These are phyloP conservation scores for Musa troglodytarum DNA, from an alignment of 176 grass and related monocot species.

Conservation along the genomic window DNA sequence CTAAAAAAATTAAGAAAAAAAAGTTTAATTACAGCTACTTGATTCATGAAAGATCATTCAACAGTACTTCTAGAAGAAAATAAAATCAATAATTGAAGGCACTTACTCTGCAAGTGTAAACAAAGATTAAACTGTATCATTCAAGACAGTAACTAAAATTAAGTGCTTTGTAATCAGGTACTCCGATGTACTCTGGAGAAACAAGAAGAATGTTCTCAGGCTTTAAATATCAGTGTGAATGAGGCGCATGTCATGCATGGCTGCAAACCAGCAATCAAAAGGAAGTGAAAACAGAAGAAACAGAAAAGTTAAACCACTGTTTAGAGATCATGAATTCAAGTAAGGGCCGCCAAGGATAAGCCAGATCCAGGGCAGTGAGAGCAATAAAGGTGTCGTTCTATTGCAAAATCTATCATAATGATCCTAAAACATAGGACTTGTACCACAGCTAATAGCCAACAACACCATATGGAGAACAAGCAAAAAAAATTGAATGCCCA, in stretches of 20 bases:
- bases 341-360: background rate
- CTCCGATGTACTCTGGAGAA: constrained; percentile 92
- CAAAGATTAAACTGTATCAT: background rate
- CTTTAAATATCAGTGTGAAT: constrained; percentile 99
- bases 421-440: background rate
- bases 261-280: constrained; percentile 36
- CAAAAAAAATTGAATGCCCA: background rate
- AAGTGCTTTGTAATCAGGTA: constrained; percentile 97
- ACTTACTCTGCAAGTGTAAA: constrained; percentile 28
- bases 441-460: too few species aligned
- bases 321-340: too few species aligned
- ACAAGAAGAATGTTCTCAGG: constrained; percentile 99
- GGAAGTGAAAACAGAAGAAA: background rate
- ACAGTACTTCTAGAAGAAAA: background rate
- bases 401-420: background rate
- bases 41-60: background rate
- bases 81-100: background rate
- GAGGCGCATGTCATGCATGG: constrained; percentile 97
- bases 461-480: too few species aligned
- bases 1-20: constrained; percentile 23
- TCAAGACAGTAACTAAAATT: constrained; percentile 15
- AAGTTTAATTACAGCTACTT: background rate
- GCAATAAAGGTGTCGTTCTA: constrained; percentile 13
- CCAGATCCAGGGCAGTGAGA: constrained; percentile 38
- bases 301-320: constrained; percentile 12